A percentile compares a stretch with the other conserved stretches of the same genome.
Evolutionary conservation across 768 basidiomycete genomes (phyloP).

Genomic region (Xerocomus spinulosus): DNA sequence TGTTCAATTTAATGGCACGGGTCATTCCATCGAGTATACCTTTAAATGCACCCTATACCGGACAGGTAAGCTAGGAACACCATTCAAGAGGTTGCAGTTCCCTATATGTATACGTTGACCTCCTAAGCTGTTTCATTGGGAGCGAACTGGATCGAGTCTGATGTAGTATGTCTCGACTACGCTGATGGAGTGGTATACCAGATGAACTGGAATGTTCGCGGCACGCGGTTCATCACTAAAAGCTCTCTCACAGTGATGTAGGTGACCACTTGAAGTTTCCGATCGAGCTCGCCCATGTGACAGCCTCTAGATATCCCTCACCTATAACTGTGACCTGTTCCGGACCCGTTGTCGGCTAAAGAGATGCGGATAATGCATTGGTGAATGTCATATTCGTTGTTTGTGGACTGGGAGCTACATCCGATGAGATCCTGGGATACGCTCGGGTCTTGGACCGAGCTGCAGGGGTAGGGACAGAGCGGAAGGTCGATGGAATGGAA

Average conservation of each 20-base stretch:
- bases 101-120: slow-evolving; percentile 52
- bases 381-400: slow-evolving; percentile 17
- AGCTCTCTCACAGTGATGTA: too few species aligned
- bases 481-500: slow-evolving; percentile 31
- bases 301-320: slow-evolving; percentile 63
- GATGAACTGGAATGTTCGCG: slow-evolving; percentile 67
- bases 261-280: slow-evolving; percentile 76
- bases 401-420: slow-evolving; percentile 60
- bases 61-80: slow-evolving; percentile 39
- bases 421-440: slow-evolving; percentile 51
- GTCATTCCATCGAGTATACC: slow-evolving; percentile 27
- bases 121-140: slow-evolving; percentile 71
- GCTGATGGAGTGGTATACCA: slow-evolving; percentile 52
- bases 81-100: slow-evolving; percentile 52
- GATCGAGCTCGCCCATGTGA: slow-evolving; percentile 70
- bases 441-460: slow-evolving; percentile 36
- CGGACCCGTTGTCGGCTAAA: slow-evolving; percentile 21
- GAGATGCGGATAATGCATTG: slow-evolving; percentile 19
- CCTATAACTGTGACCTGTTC: slow-evolving; percentile 51
- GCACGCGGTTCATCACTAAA: slow-evolving; percentile 26
- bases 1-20: slow-evolving; percentile 32
- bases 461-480: slow-evolving; percentile 21
- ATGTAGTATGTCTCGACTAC: slow-evolving; percentile 56
- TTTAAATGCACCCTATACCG: slow-evolving; percentile 35
- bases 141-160: slow-evolving; percentile 59